Conservation (phyloP, 345 rosid genomes). For the Reutealis trisperma region DNA sequence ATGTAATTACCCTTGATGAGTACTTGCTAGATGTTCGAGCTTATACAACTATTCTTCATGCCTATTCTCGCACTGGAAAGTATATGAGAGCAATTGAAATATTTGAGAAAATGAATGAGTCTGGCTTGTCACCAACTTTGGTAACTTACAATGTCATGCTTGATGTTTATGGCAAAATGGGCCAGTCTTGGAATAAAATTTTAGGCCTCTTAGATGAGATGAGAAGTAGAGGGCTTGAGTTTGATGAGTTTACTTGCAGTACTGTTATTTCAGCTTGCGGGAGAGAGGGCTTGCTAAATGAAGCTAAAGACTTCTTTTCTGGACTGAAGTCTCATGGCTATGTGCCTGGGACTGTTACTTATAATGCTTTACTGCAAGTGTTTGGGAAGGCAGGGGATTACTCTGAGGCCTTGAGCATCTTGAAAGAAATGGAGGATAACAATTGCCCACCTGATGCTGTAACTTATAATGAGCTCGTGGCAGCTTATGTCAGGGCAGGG, state of each 20-base stretch:
- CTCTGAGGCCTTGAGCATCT: conserved; percentile 63
- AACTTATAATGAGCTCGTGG: conserved; percentile 84
- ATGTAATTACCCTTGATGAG: conserved; percentile 55
- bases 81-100: conserved; percentile 55
- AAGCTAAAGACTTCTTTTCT: conserved; percentile 74
- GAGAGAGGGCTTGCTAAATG: conserved; percentile 71
- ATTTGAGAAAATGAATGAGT: conserved; percentile 71
- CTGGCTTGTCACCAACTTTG: conserved; percentile 67
- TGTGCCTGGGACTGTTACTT: conserved; percentile 76
- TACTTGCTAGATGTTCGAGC: conserved; percentile 72
- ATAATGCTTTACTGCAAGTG: conserved; percentile 74
- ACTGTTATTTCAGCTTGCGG: conserved; percentile 90
- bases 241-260: conserved; percentile 88
- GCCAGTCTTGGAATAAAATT: conserved; percentile 75
- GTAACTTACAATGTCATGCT: conserved; percentile 93
- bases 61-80: conserved; percentile 62
- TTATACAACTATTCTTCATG: conserved; percentile 68
- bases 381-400: conserved; percentile 79
- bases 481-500: conserved; percentile 86
- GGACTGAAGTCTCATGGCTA: conserved; percentile 68
- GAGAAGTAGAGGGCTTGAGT: conserved; percentile 53
- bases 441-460: conserved; percentile 66
- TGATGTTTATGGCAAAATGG: conserved; percentile 87
- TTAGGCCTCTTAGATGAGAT: conserved; percentile 66
- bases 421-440: conserved; percentile 88